Percentiles rank a stretch among this genome's conserved stretches.
Evolutionary conservation across 352 stramenopile genomes (phyloP).

Genomic region (Phytophthora pinifolia): DNA sequence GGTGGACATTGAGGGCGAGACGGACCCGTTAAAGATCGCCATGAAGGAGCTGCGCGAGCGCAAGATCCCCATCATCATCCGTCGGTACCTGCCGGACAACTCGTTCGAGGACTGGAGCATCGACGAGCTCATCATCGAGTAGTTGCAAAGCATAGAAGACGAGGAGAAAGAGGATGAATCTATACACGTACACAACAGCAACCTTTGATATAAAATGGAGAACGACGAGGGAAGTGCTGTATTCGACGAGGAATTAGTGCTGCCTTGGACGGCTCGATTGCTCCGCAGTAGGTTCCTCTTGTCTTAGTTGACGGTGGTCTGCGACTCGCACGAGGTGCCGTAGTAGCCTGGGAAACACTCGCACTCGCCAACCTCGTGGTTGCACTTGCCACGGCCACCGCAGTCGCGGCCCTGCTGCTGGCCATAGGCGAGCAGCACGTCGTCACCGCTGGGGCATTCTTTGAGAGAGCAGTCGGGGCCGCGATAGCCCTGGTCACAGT

Average conservation of each 20-base stretch:
- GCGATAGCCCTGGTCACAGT: slow-evolving; percentile 93
- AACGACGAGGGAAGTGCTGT: neutral
- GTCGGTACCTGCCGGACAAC: slow-evolving; percentile 97
- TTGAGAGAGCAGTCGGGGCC: slow-evolving; percentile 95
- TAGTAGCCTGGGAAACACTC: slow-evolving; percentile 95
- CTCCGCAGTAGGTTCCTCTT: neutral
- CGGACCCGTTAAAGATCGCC: slow-evolving; percentile 99
- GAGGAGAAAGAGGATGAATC: neutral
- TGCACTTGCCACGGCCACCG: slow-evolving; percentile 94
- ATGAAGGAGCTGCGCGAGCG: slow-evolving; percentile 99
- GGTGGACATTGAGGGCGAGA: slow-evolving; percentile 97
- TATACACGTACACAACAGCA: slow-evolving; percentile 25
- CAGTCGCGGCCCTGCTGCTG: slow-evolving; percentile 83
- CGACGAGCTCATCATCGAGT: slow-evolving; percentile 99
- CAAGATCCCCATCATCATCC: slow-evolving; percentile 99
- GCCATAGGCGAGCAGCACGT: slow-evolving; percentile 90
- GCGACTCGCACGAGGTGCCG: slow-evolving; percentile 88
- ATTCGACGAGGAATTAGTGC: slow-evolving; percentile 16
- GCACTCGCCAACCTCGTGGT: slow-evolving; percentile 93
- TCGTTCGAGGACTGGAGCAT: slow-evolving; percentile 99
- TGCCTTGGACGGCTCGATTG: neutral
- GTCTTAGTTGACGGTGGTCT: slow-evolving; percentile 80
- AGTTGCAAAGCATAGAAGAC: slow-evolving; percentile 35
- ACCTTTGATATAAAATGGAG: slow-evolving; percentile 12
- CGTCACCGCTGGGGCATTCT: slow-evolving; percentile 91